phyloP scores from a whole-genome alignment of 2,329 filamentous ascomycete genomes.

The Aureobasidium pullulans region DNA sequence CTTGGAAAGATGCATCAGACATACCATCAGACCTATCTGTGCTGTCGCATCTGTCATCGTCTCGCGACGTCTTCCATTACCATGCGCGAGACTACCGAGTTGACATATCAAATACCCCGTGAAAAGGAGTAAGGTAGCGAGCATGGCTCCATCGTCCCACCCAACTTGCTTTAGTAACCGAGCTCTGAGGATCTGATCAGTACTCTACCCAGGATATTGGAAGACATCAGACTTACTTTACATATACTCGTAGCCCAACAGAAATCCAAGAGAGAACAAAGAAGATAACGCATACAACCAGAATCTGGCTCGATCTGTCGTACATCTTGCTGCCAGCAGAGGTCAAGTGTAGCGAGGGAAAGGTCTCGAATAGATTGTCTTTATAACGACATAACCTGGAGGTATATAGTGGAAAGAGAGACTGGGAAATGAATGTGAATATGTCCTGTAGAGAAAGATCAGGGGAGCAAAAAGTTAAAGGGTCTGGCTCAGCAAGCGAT shows the following conservation, averaged over 20 bases:
- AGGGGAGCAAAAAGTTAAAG: background rate
- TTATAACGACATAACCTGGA: background rate
- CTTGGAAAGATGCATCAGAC: background rate
- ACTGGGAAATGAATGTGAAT: background rate
- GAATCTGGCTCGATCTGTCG: constrained; percentile 2
- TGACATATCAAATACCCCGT: constrained; percentile 35
- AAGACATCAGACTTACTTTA: constrained; percentile 6
- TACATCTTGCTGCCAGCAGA: background rate
- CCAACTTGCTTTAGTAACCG: constrained; percentile 32
- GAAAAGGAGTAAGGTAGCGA: constrained; percentile 31
- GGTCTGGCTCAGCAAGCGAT: background rate
- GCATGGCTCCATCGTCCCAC: constrained; percentile 36
- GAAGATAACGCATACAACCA: constrained; percentile 5
- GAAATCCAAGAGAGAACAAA: constrained; percentile 8
- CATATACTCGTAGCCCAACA: constrained; percentile 13
- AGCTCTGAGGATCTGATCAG: constrained; percentile 17
- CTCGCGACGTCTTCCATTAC: constrained; percentile 31
- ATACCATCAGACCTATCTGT: constrained; percentile 15
- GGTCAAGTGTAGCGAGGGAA: background rate
- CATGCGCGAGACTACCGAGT: constrained; percentile 32
- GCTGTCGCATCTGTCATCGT: constrained; percentile 27
- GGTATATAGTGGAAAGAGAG: background rate
- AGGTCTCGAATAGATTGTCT: background rate
- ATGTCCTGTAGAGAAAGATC: background rate
- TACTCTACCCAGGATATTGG: background rate